Evolutionary conservation across 495 filamentous ascomycete species (phyloP), one percentile per base, ranked within the genome.

Genomic region (Peziza echinospora): DNA sequence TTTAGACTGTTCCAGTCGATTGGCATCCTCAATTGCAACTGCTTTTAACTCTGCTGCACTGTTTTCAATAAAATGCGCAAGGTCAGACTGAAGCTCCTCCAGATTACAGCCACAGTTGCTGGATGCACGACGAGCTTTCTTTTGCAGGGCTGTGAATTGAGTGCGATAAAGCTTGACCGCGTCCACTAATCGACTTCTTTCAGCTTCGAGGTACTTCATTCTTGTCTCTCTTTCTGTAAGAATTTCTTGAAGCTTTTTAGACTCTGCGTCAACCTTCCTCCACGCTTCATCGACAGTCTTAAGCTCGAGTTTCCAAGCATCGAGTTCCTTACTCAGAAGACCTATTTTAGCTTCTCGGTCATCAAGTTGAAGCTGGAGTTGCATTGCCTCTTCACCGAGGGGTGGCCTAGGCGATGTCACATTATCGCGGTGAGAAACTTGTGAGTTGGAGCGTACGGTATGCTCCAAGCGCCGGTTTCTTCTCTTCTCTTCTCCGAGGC

Each of bases 401-500:
- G 13, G 30, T 17, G 30, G 19, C 2, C 6, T 17, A 17, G 19
- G 13, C 13, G 13, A 13, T 3, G 30, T 3, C 3, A 2, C 19
- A 37, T 37, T 3, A 3, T 2, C 6, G 13, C 13, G 6, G 3
- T 37, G 30, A 2, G 1, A 17, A 17, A 13, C 13, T 2, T 4
- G 13, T 37, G 30, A 37, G 13, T 13, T 11, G 19, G 13, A 13
- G 4, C 30, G 2, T 37, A 2, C 30, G 19, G 30, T 13, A 11
- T 37, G 9, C 42, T 58, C 56, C 5, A 58, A 46, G 10, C 44
- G 24, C 8, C 47, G 42, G 24, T 58, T 55, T 34, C 28, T 51
- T 26, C 41, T 59, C 50, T 59, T 59, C 43, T 59, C 56, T 22
- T 58, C 56, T 16, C 56, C 52, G 8, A 59, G 21, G 6, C 56